Percentiles rank a stretch among this genome's conserved stretches.
These are phyloP conservation scores for Pythium insidiosum DNA, from an alignment of 352 stramenopile species.

Conservation along the genomic window DNA sequence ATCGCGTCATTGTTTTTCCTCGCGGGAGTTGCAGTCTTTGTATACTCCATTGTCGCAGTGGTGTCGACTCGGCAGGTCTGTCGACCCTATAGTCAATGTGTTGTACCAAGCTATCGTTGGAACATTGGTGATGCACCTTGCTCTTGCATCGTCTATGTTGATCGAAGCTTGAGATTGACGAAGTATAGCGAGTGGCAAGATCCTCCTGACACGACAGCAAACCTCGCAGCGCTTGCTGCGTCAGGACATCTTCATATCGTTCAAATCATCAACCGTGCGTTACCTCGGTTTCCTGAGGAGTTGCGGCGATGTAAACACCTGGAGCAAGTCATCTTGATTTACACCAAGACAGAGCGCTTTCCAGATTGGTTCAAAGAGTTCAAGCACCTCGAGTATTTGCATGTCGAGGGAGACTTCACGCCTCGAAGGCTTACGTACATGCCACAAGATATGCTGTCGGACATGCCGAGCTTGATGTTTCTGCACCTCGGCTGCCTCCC, in stretches of 20 bases:
- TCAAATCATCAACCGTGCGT: constrained; percentile 18
- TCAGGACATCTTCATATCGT: constrained; percentile 11
- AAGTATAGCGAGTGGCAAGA: constrained; percentile 10
- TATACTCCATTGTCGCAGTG: constrained; percentile 10
- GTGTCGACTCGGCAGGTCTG: constrained; percentile 1
- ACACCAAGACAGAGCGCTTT: constrained; percentile 12
- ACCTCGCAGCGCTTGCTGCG: constrained; percentile 4
- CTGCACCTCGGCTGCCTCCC: constrained; percentile 8
- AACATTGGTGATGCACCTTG: constrained; percentile 8
- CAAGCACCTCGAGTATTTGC: constrained; percentile 15
- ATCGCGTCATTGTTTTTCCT: constrained; percentile 2
- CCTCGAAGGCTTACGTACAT: constrained; percentile 8
- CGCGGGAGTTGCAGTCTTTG: constrained; percentile 3
- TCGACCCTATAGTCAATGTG: constrained; percentile 1
- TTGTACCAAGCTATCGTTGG: constrained; percentile 17
- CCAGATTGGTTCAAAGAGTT: constrained; percentile 14
- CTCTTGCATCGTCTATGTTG: constrained; percentile 20
- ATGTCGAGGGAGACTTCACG: constrained; percentile 10
- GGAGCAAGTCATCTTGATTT: constrained; percentile 21
- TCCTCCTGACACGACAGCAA: constrained; percentile 3
- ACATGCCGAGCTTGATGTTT: constrained; percentile 9
- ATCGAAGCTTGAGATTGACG: constrained; percentile 1
- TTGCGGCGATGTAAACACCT: constrained; percentile 6
- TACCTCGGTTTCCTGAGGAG: constrained; percentile 8
- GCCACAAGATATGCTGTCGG: constrained; percentile 4